Base-by-base conservation (phyloP, 192 early-diverging fungal genomes). In the Backusella luteola region DNA sequence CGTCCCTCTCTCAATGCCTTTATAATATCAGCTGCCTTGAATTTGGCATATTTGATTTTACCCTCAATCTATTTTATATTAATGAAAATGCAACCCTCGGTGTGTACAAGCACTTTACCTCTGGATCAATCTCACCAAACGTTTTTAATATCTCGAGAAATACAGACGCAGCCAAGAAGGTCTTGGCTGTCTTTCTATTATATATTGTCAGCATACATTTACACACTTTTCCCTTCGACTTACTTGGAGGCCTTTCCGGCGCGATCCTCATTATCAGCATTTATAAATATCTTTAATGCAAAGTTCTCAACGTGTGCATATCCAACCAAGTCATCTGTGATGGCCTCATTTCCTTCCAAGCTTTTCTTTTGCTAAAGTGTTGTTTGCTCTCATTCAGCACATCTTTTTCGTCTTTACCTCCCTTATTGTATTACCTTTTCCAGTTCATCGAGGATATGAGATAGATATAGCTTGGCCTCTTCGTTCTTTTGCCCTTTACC, bases 1-100 rank as follows among this genome's bases (percentile, higher is more conserved):
- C 93, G 86, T 4, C 97, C 98, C 78, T 97, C 96, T 19, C 92
- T 85, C 21, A 97, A 78, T 1, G 96, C 95, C 79, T 95, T 97
- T 35, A 96, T 85, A 35, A 99, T 99, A 78, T 98, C 95, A 0
- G 93, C 90, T 3, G 97, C 97, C 68, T 98, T 94, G 91, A 94
- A 99, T 78, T 97, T 97, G 1, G 97, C 91, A 80, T 99, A 99
- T 76, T 92, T 95, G 72, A 98, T 93, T 83, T 97, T 99, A 75
- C 95, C 91, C 70, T 90, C 81, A 36, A 91, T 75, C 91, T 93
- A 56, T 67, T 72, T 12, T 59, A 42, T 15, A 53, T 23, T 36
- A 29, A 38, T 49, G 26, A 38, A 15, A 29, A 32, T 32, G 32
- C 32, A 38, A 21, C 6, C 56, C n/a, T 32, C 19, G 23, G 29